Evolutionary conservation across 768 basidiomycete genomes (phyloP).

Genomic region (Hortiboletus campestris): DNA sequence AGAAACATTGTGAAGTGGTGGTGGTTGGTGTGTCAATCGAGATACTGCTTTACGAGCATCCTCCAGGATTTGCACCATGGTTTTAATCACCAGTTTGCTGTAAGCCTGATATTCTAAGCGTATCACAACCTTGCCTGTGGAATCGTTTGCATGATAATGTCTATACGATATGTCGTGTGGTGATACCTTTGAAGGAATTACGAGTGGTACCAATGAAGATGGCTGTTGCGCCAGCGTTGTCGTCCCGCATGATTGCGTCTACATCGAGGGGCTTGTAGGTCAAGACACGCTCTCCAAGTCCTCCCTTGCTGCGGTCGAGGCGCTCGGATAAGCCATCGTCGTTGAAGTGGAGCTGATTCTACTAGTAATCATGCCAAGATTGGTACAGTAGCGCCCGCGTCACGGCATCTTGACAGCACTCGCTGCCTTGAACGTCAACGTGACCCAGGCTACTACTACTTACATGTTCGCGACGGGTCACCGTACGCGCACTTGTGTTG

Average conservation of each 20-base stretch:
- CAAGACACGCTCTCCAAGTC: conserved; percentile 40
- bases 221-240: conserved; percentile 68
- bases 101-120: conserved; percentile 83
- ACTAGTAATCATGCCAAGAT: no score
- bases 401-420: not conserved
- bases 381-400: not conserved
- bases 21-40: conserved; percentile 44
- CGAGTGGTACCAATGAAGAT: conserved; percentile 85
- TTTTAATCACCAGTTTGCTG: conserved; percentile 75
- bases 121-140: conserved; percentile 64
- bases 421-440: not conserved
- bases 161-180: not conserved
- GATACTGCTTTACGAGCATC: conserved; percentile 41
- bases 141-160: conserved; percentile 6
- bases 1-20: conserved; percentile 19
- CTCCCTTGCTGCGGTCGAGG: conserved; percentile 26
- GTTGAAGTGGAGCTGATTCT: no score
- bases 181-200: conserved; percentile 75
- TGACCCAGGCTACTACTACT: not conserved
- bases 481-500: not conserved
- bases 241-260: conserved; percentile 54
- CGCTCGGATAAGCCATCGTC: conserved; percentile 25
- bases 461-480: conserved; percentile 17
- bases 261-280: conserved; percentile 60
- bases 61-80: conserved; percentile 60